phyloP scores from a whole-genome alignment of 2,329 filamentous ascomycete genomes.

The Fusarium succisae region DNA sequence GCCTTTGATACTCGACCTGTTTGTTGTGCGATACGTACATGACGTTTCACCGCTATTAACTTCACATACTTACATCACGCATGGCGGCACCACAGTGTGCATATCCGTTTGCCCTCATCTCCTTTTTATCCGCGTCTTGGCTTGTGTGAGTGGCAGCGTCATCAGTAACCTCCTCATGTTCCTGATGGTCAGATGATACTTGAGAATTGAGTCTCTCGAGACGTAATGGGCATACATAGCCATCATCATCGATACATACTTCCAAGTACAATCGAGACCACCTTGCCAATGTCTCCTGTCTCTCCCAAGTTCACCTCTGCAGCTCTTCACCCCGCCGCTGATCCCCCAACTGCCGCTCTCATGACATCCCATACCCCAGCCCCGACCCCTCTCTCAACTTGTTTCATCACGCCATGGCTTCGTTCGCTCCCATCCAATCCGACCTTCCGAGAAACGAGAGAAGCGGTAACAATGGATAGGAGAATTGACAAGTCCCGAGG shows the following conservation, averaged over 20 bases:
- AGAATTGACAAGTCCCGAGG: not conserved
- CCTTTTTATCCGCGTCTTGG: not conserved
- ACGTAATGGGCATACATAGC: not conserved
- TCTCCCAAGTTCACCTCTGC: not conserved
- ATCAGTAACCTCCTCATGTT: not conserved
- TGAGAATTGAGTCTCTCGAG: not conserved
- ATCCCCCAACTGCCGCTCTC: slow-evolving; percentile 16
- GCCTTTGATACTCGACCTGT: not conserved
- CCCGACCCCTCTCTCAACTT: not conserved
- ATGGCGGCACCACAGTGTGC: slow-evolving; percentile 14
- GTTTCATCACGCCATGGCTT: slow-evolving; percentile 4
- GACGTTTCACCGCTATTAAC: not conserved
- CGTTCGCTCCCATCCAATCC: not conserved
- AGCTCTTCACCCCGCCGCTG: slow-evolving; percentile 1
- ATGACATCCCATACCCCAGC: slow-evolving; percentile 11
- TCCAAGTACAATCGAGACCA: not conserved
- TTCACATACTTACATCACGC: not conserved
- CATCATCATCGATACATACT: not conserved
- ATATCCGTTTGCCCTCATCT: not conserved
- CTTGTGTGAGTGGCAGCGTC: not conserved
- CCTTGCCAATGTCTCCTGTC: not conserved
- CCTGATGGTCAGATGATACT: not conserved
- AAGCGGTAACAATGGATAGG: not conserved
- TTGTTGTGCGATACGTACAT: not conserved
- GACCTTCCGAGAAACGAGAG: not conserved